phyloP scores from a whole-genome alignment of 2,329 filamentous ascomycete genomes.

The Ceratocystis variospora region DNA sequence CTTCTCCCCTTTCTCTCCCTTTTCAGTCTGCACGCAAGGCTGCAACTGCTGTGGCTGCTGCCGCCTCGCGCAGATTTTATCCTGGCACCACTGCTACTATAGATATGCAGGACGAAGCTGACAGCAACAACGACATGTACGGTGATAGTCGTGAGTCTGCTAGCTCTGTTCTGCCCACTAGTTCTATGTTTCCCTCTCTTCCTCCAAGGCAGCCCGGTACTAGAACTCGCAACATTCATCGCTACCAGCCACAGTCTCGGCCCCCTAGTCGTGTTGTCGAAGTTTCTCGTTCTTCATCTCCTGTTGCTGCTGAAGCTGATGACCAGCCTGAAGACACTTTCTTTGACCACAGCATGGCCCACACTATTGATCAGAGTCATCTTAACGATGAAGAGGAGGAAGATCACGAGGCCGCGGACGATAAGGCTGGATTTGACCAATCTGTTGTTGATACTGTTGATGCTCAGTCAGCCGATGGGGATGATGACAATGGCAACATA shows the following conservation, averaged over 20 bases:
- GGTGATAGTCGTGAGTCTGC: not conserved
- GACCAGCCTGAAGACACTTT: conserved; percentile 9
- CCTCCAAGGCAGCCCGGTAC: conserved; percentile 22
- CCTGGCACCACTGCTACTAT: conserved; percentile 5
- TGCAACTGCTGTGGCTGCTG: conserved; percentile 16
- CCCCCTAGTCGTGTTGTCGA: not conserved
- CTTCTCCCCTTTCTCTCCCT: conserved; percentile 36
- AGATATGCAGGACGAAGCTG: conserved; percentile 9
- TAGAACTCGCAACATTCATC: not conserved
- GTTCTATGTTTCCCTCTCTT: conserved; percentile 30
- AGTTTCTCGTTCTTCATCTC: not conserved
- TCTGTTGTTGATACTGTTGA: not conserved
- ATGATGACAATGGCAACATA: not conserved
- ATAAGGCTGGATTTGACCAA: not conserved
- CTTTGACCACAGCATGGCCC: conserved; percentile 18
- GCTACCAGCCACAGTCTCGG: not conserved
- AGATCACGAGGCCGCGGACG: not conserved
- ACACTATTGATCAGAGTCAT: conserved; percentile 18
- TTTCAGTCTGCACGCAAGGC: conserved; percentile 18
- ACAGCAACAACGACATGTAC: not conserved
- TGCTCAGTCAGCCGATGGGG: not conserved
- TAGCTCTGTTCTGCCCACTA: conserved; percentile 24
- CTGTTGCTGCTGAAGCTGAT: conserved; percentile 9
- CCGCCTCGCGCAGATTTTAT: conserved; percentile 12
- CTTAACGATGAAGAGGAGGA: conserved; percentile 1